Evolutionary conservation across 2,329 filamentous ascomycete genomes (phyloP), one percentile per base, ranked within the genome.

Genomic region (Myotisia sp.): DNA sequence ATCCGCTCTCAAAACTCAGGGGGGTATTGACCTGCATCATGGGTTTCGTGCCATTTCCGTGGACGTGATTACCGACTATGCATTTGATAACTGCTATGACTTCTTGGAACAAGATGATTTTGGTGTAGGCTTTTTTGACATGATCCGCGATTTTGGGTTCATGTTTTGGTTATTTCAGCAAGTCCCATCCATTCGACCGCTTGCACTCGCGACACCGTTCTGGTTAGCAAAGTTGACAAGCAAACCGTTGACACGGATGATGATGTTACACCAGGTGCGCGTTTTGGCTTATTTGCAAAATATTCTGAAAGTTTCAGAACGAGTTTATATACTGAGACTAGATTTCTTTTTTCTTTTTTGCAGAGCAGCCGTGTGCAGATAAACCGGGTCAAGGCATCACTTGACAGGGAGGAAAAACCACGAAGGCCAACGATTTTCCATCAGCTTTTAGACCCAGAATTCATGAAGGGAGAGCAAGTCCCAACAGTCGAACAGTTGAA

Each of bases 81-180:
- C 44, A 0, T 50, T 50, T 34, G 38, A 44, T 29, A 36, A 44
- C 14, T 42, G 34, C 6, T 50, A 46, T 22, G 29, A 37, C 2
- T 43, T 44, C 18, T 34, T 50, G 13, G 38, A 42, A n/a, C 17
- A 38, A 16, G 34, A 37, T 2, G 39, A 44, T 26, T 47, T 50
- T 37, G 47, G 44, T 0, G 33, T 34, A 3, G 31, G 17, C 0
- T 45, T 48, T 20, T 48, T 47, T 21, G 36, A 42, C 10, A 40
- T 47, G 39, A 37, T 47, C 5, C 40, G 45, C 3, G 38, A 36
- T 0, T 37, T 46, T 18, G 46, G 41, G 5, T 44, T 45, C 5
- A 38, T 39, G 2, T 32, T 44, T 5, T 48, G 42, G 45, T 40
- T 47, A 13, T 49, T 49, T 26, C 45, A 49, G 26, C 42, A 46